These are phyloP conservation scores for Austroboletus festivus DNA, from an alignment of 768 basidiomycete genomes.

Conservation along the genomic window DNA sequence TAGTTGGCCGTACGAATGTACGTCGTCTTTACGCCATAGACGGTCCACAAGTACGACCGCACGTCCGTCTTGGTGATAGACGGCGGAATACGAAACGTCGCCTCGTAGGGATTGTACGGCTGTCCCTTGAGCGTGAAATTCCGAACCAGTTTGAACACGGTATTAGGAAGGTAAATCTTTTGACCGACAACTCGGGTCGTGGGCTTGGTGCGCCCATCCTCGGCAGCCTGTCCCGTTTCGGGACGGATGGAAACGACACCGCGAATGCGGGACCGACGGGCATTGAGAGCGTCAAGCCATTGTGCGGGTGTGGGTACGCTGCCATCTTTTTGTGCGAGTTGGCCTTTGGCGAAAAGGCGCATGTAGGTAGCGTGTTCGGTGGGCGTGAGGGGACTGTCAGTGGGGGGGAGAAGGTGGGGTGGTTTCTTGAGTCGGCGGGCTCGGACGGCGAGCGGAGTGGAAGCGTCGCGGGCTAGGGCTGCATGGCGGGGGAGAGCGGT, in stretches of 20 bases:
- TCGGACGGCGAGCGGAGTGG: conserved; percentile 71
- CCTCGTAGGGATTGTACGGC: conserved; percentile 92
- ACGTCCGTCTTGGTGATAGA: conserved; percentile 91
- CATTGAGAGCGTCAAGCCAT: conserved; percentile 58
- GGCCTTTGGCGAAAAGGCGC: conserved; percentile 53
- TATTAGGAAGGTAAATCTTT: conserved; percentile 87
- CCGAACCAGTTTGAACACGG: conserved; percentile 76
- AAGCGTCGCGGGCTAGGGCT: conserved; percentile 56
- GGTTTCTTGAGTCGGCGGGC: conserved; percentile 57
- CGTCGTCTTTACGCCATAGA: conserved; percentile 87
- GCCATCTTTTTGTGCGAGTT: conserved; percentile 38
- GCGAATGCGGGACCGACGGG: conserved; percentile 61
- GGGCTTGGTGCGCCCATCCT: conserved; percentile 34
- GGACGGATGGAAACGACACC: conserved; percentile 53
- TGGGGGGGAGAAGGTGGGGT: conserved; percentile 35
- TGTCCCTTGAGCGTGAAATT: conserved; percentile 74
- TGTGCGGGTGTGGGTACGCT: conserved; percentile 46
- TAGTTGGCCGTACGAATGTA: conserved; percentile 97
- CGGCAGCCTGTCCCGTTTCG: conserved; percentile 24
- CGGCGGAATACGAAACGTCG: conserved; percentile 89
- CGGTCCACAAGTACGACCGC: conserved; percentile 75
- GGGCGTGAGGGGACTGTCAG: conserved; percentile 57
- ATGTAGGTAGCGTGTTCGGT: conserved; percentile 60
- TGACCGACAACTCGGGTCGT: conserved; percentile 67
- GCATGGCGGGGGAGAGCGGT: conserved; percentile 46